A percentile compares a stretch with the other conserved stretches of the same genome.
Evolutionary conservation across 305 asterid species (phyloP).

Genomic region (Solanum hybrid): DNA sequence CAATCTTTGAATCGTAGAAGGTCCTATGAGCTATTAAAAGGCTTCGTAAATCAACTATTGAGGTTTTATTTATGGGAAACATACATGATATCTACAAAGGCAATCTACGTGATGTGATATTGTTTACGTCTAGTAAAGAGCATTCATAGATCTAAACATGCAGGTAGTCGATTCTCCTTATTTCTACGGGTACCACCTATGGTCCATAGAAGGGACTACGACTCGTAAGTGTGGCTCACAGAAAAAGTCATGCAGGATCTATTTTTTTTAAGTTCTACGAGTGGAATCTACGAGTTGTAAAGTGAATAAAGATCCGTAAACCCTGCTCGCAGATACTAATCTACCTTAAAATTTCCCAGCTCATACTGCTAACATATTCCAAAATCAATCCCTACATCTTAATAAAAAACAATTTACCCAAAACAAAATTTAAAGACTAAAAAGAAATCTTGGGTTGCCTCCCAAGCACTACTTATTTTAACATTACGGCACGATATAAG

Average conservation of each 20-base stretch:
- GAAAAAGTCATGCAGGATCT: not conserved
- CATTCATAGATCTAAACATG: not conserved
- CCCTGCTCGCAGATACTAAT: not conserved
- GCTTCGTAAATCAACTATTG: not conserved
- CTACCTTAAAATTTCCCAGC: not conserved
- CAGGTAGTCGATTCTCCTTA: not conserved
- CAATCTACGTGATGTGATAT: not conserved
- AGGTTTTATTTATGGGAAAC: not conserved
- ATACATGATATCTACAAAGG: not conserved
- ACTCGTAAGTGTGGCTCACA: not conserved
- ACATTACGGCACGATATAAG: not conserved
- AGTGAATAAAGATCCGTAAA: not conserved
- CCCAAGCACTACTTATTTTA: not conserved
- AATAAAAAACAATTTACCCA: not conserved
- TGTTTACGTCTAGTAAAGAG: not conserved
- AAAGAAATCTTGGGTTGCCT: not conserved
- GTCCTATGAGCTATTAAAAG: not conserved
- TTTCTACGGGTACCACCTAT: not conserved
- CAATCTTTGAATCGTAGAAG: not conserved
- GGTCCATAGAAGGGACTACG: not conserved
- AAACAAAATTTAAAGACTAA: not conserved
- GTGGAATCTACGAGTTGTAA: not conserved
- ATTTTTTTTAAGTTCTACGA: not conserved
- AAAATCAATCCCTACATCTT: not conserved
- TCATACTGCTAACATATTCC: not conserved